These are phyloP conservation scores for Drosera spatulata DNA, from an alignment of 179 eudicot species.

Conservation along the genomic window DNA sequence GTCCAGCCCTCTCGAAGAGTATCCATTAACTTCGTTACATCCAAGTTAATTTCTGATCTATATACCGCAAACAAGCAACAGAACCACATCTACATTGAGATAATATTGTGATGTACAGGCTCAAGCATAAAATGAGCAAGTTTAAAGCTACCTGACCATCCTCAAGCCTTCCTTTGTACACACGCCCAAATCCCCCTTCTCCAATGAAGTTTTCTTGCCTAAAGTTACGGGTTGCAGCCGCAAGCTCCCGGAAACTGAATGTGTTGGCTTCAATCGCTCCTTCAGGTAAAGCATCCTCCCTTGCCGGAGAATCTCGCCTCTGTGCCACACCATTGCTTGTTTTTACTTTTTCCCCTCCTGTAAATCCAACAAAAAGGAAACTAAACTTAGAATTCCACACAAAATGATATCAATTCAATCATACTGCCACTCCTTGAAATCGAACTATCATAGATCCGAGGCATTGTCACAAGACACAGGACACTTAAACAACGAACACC, in stretches of 20 bases:
- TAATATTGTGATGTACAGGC: background rate
- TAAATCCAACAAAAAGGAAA: slow-evolving; percentile 4
- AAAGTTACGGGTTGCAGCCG: slow-evolving; percentile 74
- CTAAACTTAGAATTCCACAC: background rate
- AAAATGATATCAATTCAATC: background rate
- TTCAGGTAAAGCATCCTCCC: slow-evolving; percentile 29
- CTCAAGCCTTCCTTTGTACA: slow-evolving; percentile 67
- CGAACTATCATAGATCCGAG: background rate
- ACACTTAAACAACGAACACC: no score
- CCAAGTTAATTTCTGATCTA: background rate
- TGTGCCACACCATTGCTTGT: slow-evolving; percentile 46
- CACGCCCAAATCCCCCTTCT: slow-evolving; percentile 96
- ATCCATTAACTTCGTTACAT: background rate
- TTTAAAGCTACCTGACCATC: slow-evolving; percentile 49
- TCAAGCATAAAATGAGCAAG: background rate
- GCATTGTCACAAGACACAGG: no score
- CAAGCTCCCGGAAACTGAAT: slow-evolving; percentile 83
- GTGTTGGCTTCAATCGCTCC: slow-evolving; percentile 63
- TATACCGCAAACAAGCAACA: no score
- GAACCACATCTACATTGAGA: no score
- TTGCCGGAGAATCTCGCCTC: slow-evolving; percentile 36
- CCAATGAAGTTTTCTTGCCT: slow-evolving; percentile 78
- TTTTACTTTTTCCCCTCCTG: slow-evolving; percentile 71
- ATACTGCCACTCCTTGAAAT: background rate
- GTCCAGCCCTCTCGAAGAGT: background rate